Evolutionary conservation across 352 stramenopile genomes (phyloP).

Genomic region (Phytophthora pisi): DNA sequence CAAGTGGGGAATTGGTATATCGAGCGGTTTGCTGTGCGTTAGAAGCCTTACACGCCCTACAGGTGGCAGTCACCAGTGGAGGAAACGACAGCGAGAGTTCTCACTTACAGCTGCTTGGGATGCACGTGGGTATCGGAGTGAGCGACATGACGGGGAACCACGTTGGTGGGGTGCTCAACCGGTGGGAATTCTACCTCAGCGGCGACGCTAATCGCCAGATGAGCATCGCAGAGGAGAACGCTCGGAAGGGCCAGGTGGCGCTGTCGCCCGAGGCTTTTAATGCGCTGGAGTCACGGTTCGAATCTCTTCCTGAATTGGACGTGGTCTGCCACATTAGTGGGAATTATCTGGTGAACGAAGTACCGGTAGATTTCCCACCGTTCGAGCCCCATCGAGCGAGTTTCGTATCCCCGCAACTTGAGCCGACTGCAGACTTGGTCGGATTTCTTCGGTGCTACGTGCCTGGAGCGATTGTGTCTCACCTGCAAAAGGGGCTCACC

Average conservation of each 20-base stretch:
- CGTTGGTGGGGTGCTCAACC: slow-evolving; percentile 79
- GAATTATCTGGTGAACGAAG: slow-evolving; percentile 53
- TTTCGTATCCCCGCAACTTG: slow-evolving; percentile 3
- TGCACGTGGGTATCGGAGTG: slow-evolving; percentile 86
- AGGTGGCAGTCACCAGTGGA: slow-evolving; percentile 15
- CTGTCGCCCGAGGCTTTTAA: slow-evolving; percentile 62
- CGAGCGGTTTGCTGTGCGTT: slow-evolving; percentile 63
- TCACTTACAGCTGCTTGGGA: slow-evolving; percentile 49
- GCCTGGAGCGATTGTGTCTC: slow-evolving; percentile 70
- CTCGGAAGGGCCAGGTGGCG: slow-evolving; percentile 73
- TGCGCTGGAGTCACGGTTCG: slow-evolving; percentile 37
- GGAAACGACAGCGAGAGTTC: slow-evolving; percentile 17
- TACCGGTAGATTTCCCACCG: slow-evolving; percentile 6
- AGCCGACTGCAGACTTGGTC: slow-evolving; percentile 48
- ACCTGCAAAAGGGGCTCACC: slow-evolving; percentile 64
- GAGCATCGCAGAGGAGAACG: slow-evolving; percentile 71
- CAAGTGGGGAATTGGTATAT: slow-evolving; percentile 57
- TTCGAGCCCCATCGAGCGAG: not conserved
- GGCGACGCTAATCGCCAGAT: slow-evolving; percentile 86
- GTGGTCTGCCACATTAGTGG: slow-evolving; percentile 39
- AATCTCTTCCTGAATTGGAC: slow-evolving; percentile 26
- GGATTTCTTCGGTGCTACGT: slow-evolving; percentile 71
- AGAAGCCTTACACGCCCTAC: slow-evolving; percentile 56
- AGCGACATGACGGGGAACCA: slow-evolving; percentile 80
- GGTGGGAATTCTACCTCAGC: slow-evolving; percentile 89